A percentile compares a stretch with the other conserved stretches of the same genome.
Conservation (phyloP, 495 filamentous ascomycete genomes). For the Darksidea phi region DNA sequence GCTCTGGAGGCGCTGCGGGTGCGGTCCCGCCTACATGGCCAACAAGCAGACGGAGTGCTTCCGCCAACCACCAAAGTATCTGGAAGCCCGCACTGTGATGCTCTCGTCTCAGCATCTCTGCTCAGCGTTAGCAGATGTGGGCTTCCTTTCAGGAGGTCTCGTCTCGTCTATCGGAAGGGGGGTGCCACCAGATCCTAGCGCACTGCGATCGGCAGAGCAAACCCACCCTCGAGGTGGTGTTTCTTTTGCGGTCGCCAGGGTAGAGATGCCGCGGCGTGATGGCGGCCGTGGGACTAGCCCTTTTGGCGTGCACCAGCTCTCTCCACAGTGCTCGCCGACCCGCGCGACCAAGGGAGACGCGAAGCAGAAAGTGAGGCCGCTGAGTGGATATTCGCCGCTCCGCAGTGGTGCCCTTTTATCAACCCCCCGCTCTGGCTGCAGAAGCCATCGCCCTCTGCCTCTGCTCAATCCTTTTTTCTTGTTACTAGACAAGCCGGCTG, state of each 20-base stretch:
- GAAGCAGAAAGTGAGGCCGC: background rate
- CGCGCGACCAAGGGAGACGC: background rate
- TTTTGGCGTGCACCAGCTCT: background rate
- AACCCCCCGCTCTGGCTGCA: background rate
- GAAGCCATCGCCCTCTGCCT: background rate
- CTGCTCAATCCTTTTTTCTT: background rate
- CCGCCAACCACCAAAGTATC: background rate
- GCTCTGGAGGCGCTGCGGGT: too few species aligned
- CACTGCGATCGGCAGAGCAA: background rate
- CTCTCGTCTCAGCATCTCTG: background rate
- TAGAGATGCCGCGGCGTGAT: background rate
- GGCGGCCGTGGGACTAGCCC: too few species aligned
- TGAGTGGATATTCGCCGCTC: background rate
- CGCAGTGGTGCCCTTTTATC: background rate
- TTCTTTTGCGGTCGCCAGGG: background rate
- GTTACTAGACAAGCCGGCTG: conserved; percentile 13
- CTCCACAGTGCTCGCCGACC: background rate
- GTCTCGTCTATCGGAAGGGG: conserved; percentile 1
- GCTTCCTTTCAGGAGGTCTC: too few species aligned
- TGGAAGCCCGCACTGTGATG: background rate
- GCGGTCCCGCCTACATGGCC: too few species aligned
- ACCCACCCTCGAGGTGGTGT: background rate
- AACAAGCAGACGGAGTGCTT: too few species aligned
- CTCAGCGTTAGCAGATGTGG: background rate
- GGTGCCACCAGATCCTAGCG: conserved; percentile 13